Evolutionary conservation across 2,329 filamentous ascomycete species (phyloP).

Genomic region (Helotiales sp.): DNA sequence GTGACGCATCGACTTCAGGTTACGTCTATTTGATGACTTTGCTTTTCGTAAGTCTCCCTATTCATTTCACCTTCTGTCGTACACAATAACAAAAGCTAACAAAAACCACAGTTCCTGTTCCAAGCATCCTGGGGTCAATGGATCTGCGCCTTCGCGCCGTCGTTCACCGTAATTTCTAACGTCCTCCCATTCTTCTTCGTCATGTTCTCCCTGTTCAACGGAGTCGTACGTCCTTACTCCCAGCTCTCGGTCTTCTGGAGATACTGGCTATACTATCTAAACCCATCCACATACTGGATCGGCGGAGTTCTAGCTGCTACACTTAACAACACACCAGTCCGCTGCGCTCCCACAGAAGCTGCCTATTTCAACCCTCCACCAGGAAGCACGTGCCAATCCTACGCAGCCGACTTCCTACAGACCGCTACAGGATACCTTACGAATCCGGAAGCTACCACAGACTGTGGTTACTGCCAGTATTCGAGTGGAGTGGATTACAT

Average conservation of each 20-base stretch:
- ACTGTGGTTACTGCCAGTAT: constrained; percentile 73
- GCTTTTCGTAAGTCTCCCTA: constrained; percentile 52
- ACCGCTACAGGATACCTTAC: constrained; percentile 60
- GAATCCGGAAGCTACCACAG: constrained; percentile 55
- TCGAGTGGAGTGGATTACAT: constrained; percentile 63
- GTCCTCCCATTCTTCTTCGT: constrained; percentile 36
- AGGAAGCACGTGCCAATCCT: constrained; percentile 62
- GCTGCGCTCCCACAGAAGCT: constrained; percentile 52
- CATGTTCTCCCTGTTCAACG: constrained; percentile 72
- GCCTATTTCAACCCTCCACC: constrained; percentile 65
- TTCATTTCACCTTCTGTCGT: background rate
- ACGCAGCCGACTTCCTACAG: constrained; percentile 60
- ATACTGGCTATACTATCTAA: constrained; percentile 56
- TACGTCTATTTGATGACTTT: constrained; percentile 79
- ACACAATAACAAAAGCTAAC: background rate
- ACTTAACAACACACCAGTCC: constrained; percentile 50
- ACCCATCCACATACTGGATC: constrained; percentile 70
- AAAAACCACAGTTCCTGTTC: constrained; percentile 57
- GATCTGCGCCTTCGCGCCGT: constrained; percentile 80
- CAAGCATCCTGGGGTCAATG: constrained; percentile 76
- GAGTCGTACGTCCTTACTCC: constrained; percentile 73
- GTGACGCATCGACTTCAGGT: constrained; percentile 63
- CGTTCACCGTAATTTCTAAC: constrained; percentile 76
- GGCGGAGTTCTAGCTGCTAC: constrained; percentile 67
- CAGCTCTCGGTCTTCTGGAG: constrained; percentile 37